Percentiles rank a stretch among this genome's conserved stretches.
Conservation (phyloP, 805 yeast species). For the Cyberlindnera nakhonratchasimensis region DNA sequence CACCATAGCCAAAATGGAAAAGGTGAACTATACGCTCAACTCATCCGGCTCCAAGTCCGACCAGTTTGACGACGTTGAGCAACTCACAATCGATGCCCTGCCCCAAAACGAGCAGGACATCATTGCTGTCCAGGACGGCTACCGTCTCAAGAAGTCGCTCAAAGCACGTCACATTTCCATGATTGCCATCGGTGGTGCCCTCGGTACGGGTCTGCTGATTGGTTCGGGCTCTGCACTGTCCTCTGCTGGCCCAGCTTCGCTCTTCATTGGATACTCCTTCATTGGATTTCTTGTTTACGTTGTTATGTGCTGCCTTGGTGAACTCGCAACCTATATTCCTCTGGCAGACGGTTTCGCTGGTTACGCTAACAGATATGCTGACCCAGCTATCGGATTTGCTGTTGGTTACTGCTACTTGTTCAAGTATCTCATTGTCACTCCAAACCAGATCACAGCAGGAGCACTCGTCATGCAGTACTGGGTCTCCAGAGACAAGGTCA, state of each 20-base stretch:
- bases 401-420: slow-evolving; percentile 29
- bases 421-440: slow-evolving; percentile 27
- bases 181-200: slow-evolving; percentile 69
- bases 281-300: slow-evolving; percentile 71
- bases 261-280: slow-evolving; percentile 58
- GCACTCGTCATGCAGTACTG: slow-evolving; percentile 50
- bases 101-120: slow-evolving; percentile 19
- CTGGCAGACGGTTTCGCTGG: slow-evolving; percentile 63
- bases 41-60: slow-evolving; percentile 3
- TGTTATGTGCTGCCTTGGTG: slow-evolving; percentile 68
- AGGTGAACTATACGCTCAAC: slow-evolving; percentile 3
- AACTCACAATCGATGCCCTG: slow-evolving; percentile 8
- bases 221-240: slow-evolving; percentile 59
- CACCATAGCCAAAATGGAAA: slow-evolving; percentile 7
- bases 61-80: slow-evolving; percentile 15
- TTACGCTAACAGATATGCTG: slow-evolving; percentile 46
- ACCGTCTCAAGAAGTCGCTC: slow-evolving; percentile 30
- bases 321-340: slow-evolving; percentile 65
- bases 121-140: slow-evolving; percentile 26
- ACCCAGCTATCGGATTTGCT: slow-evolving; percentile 29
- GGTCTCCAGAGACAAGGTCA: slow-evolving; percentile 39
- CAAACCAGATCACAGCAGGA: slow-evolving; percentile 51
- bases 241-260: slow-evolving; percentile 56
- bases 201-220: slow-evolving; percentile 68
- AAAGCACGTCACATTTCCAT: slow-evolving; percentile 55